Evolutionary conservation across 805 yeast genomes (phyloP).

Genomic region (Candida anglica): DNA sequence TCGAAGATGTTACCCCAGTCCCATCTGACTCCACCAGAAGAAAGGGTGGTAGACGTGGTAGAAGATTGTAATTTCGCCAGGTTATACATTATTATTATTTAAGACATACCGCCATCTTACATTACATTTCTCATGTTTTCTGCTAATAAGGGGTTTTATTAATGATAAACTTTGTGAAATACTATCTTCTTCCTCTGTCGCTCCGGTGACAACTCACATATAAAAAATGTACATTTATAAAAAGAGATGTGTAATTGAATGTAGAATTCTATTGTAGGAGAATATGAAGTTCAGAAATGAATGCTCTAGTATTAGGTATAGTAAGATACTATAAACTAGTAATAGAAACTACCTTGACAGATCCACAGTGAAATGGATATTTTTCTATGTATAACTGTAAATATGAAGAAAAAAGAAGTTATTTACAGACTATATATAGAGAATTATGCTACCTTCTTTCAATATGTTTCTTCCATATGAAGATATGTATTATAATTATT

Average conservation of each 20-base stretch:
- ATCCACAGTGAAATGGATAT: too few species aligned
- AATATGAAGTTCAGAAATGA: too few species aligned
- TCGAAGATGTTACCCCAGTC: conserved; percentile 99
- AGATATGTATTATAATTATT: too few species aligned
- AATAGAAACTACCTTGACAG: not conserved
- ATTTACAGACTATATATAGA: too few species aligned
- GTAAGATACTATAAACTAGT: not conserved
- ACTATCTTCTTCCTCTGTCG: conserved; percentile 1
- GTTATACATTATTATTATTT: not conserved
- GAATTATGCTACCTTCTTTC: too few species aligned
- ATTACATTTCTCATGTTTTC: too few species aligned
- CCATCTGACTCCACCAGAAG: conserved; percentile 99
- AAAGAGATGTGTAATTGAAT: not conserved
- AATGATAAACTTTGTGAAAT: too few species aligned
- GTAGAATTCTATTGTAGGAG: not conserved
- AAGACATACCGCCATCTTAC: too few species aligned
- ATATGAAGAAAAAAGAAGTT: too few species aligned
- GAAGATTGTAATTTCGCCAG: conserved; percentile 73
- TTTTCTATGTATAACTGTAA: too few species aligned
- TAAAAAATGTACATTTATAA: conserved; percentile 10
- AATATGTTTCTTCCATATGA: too few species aligned
- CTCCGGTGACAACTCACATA: conserved; percentile 4
- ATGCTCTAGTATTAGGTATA: too few species aligned
- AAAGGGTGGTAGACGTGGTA: conserved; percentile 99
- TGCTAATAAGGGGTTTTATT: not conserved